A percentile compares a stretch with the other conserved stretches of the same genome.
Evolutionary conservation across 305 asterid genomes (phyloP).

Genomic region (Solanum hybrid): DNA sequence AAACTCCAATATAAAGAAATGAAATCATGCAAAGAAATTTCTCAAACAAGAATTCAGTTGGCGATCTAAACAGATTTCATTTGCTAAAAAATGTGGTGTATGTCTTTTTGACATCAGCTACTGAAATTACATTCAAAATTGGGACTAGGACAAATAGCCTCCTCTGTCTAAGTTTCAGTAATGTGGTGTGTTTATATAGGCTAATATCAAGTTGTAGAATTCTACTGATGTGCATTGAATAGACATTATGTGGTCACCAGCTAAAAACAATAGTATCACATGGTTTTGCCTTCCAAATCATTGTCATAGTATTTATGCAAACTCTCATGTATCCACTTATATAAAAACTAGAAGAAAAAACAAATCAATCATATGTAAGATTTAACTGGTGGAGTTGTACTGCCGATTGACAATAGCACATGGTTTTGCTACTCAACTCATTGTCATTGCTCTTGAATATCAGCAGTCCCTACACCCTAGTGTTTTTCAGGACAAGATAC

Average conservation of each 20-base stretch:
- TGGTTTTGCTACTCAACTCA: neutral
- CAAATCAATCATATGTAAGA: neutral
- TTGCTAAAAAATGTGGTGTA: too few relatives aligned
- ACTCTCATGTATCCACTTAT: neutral
- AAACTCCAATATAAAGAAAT: neutral
- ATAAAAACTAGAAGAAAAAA: neutral
- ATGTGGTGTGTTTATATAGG: neutral
- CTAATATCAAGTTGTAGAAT: neutral
- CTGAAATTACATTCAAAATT: neutral
- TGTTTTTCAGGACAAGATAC: neutral
- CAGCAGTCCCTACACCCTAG: neutral
- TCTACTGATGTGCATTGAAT: neutral
- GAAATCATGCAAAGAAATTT: neutral
- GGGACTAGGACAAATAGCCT: neutral
- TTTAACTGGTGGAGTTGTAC: neutral
- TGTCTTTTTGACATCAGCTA: neutral
- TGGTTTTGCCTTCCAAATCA: conserved; percentile 11
- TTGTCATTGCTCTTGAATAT: neutral
- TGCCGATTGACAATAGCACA: neutral
- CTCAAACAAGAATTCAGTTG: neutral
- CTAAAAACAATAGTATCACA: conserved; percentile 9
- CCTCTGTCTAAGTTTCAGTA: neutral
- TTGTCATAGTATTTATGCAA: neutral
- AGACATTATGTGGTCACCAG: neutral
- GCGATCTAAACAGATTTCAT: neutral